Evolutionary conservation across 495 filamentous ascomycete species (phyloP).

Genomic region (Podospora comata): DNA sequence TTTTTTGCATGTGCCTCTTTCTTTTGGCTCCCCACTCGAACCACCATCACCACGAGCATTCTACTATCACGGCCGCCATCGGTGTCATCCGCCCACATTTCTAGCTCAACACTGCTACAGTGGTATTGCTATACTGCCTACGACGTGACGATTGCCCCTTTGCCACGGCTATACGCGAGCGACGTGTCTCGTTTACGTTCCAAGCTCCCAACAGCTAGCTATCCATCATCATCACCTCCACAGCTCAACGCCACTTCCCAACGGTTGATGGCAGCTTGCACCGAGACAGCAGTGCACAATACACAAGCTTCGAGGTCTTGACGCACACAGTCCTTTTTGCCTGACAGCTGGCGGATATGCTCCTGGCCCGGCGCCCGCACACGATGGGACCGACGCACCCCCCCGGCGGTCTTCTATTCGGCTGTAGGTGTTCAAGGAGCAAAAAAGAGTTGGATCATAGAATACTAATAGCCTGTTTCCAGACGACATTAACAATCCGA

Average conservation of each 20-base stretch:
- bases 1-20: conserved; percentile 20
- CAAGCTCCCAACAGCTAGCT: background rate
- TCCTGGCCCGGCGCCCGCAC: background rate
- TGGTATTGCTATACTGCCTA: background rate
- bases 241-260: too few relatives aligned
- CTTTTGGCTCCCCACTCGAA: background rate
- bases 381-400: conserved; percentile 25
- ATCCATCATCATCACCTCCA: background rate
- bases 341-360: conserved; percentile 4
- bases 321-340: background rate
- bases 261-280: background rate
- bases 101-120: background rate
- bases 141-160: background rate
- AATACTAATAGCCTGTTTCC: background rate
- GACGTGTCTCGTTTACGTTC: background rate
- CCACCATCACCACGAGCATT: background rate
- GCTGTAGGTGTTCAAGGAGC: background rate
- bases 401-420: conserved; percentile 10
- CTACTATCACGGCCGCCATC: background rate
- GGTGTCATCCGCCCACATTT: background rate
- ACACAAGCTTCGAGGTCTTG: background rate
- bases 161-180: background rate
- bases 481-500: background rate
- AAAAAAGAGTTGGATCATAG: background rate
- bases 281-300: background rate